Base-by-base conservation (phyloP, 2,329 filamentous ascomycete species). In the Chaetomium strumarium region DNA sequence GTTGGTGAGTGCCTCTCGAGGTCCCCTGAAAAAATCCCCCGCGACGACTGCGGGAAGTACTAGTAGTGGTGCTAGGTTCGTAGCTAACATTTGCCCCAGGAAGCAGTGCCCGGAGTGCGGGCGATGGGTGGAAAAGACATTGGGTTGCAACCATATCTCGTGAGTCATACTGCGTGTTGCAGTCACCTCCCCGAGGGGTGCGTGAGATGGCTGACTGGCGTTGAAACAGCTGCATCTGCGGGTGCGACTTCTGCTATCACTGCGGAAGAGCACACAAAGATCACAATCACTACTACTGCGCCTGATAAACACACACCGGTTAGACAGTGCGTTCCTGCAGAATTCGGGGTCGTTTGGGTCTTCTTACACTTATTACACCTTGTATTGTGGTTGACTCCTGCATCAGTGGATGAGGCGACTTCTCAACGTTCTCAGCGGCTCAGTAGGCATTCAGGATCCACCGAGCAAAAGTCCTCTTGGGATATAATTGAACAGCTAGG, bases 141-240 rank as follows among this genome's bases (percentile, higher is more conserved):
- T 51, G 7, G 59, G 59, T 11, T 61, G 59, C 37, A 58, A 58
- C 39, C 57, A 60, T 42, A 61, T 61, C 20, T 19, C 11, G 58
- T 60, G 11, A 51, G 46, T 51, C 8, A 24, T 7, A 24, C 24
- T 24, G 24, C 24, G 12, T 37, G 29, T 24, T 29, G 20, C 16
- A 16, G 41, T 42, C 7, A 33, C 11, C 14, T n/a, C n/a, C 45
- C 29, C n/a, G 17, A 14, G 16, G 13, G 34, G 16, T 2, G n/a
- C 10, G 14, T 29, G 43, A 38, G 40, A n/a, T 24, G 14, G 39
- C 24, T 49, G 13, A 53, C 51, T n/a, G 20, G 24, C 4, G 7
- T 4, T 24, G 24, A 20, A 12, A 36, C 24, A 60, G 57, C 2
- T 59, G 58, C 33, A 19, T 51, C 3, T 61, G 58, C 34, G 58